Conservation (phyloP, 495 filamentous ascomycete species). For the Pseudomonodictys pantanalensis region DNA sequence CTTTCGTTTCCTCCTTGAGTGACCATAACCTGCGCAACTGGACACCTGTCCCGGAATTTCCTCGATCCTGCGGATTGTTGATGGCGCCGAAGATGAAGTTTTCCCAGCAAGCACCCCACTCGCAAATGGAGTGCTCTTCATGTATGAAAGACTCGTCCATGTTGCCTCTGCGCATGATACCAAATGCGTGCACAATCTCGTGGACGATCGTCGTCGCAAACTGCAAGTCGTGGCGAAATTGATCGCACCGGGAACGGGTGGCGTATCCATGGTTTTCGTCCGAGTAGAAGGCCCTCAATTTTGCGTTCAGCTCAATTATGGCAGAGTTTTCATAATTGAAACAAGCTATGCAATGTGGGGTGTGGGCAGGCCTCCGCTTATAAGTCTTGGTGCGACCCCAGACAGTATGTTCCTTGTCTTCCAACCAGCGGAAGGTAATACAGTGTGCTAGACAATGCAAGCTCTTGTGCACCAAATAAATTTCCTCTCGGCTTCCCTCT, state of each 20-base stretch:
- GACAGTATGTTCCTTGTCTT: not conserved
- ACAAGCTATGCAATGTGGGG: not conserved
- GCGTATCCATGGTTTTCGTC: slow-evolving; percentile 5
- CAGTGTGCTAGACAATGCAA: slow-evolving; percentile 20
- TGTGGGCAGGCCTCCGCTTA: not conserved
- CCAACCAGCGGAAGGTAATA: slow-evolving; percentile 13
- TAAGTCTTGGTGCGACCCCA: slow-evolving; percentile 7
- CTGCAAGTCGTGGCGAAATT: slow-evolving; percentile 25
- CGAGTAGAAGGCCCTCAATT: not conserved
- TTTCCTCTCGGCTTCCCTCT: not conserved
- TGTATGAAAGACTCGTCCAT: slow-evolving; percentile 17
- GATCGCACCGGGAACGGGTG: slow-evolving; percentile 7
- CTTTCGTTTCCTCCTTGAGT: not conserved
- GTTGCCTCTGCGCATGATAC: slow-evolving; percentile 28
- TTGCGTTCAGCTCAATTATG: slow-evolving; percentile 12
- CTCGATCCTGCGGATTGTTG: slow-evolving; percentile 24
- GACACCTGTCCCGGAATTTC: not conserved
- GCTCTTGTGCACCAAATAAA: slow-evolving; percentile 6
- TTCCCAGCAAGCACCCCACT: slow-evolving; percentile 27
- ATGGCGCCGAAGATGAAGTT: slow-evolving; percentile 27
- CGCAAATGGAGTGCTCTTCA: slow-evolving; percentile 9
- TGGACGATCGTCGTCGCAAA: slow-evolving; percentile 21
- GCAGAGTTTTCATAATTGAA: slow-evolving; percentile 10
- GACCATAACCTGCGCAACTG: slow-evolving; percentile 22
- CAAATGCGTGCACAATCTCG: slow-evolving; percentile 24